Conservation (phyloP, 768 basidiomycete genomes). For the Amanita polypyramis region DNA sequence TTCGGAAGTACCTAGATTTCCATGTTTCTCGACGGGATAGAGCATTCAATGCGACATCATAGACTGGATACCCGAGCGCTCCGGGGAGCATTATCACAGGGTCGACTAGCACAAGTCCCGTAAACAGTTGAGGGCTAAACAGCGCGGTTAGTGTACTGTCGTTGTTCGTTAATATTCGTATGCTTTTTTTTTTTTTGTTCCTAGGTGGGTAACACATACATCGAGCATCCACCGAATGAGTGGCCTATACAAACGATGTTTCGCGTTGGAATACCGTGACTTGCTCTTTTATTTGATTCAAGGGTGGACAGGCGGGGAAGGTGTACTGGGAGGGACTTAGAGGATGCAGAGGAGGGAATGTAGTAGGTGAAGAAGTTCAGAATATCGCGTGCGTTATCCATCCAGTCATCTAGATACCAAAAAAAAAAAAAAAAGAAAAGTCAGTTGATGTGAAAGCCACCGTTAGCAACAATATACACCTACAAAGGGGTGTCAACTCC, state of each 20-base stretch:
- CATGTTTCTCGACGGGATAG: constrained; percentile 52
- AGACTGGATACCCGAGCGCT: constrained; percentile 5
- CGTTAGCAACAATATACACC: constrained; percentile 13
- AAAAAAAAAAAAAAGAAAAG: background rate
- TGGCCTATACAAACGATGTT: constrained; percentile 70
- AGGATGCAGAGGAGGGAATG: constrained; percentile 35
- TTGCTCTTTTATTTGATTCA: constrained; percentile 30
- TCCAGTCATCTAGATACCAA: constrained; percentile 54
- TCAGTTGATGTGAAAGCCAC: background rate
- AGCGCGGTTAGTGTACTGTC: constrained; percentile 55
- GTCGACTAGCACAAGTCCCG: constrained; percentile 65
- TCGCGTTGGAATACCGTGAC: constrained; percentile 38
- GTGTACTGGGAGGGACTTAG: constrained; percentile 35
- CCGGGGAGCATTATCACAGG: constrained; percentile 44
- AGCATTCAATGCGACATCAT: constrained; percentile 30
- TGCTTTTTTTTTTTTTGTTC: too few relatives aligned
- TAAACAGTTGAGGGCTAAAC: constrained; percentile 55
- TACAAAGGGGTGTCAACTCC: constrained; percentile 48
- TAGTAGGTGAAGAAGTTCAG: constrained; percentile 64
- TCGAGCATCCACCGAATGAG: constrained; percentile 71
- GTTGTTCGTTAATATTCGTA: too few relatives aligned
- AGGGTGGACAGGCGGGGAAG: constrained; percentile 36
- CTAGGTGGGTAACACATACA: too few relatives aligned
- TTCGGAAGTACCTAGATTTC: constrained; percentile 37
- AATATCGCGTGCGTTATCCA: constrained; percentile 68